A percentile compares a stretch with the other conserved stretches of the same genome.
phyloP scores from a whole-genome alignment of 805 yeast genomes.

The Candida manassasensis region DNA sequence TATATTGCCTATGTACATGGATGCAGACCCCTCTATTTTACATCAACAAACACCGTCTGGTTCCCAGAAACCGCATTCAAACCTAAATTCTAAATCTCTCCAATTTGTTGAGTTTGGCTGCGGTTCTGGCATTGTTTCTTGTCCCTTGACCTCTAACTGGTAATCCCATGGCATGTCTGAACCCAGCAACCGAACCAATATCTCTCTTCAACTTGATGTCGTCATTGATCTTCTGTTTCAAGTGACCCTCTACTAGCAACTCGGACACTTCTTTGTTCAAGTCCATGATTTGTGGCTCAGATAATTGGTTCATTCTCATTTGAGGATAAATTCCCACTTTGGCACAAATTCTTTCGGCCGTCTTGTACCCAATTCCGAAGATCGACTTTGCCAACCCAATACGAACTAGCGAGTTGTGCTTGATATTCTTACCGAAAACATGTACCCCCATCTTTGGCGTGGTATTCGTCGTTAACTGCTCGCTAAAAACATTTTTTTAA shows the following conservation, averaged over 20 bases:
- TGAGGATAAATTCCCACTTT: slow-evolving; percentile 86
- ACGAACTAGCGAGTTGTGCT: slow-evolving; percentile 37
- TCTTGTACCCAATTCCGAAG: slow-evolving; percentile 77
- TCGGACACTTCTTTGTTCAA: slow-evolving; percentile 83
- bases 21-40: no score
- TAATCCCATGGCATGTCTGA: slow-evolving; percentile 78
- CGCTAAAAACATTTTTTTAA: no score
- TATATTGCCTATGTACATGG: no score
- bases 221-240: slow-evolving; percentile 66
- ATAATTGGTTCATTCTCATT: slow-evolving; percentile 90
- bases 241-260: slow-evolving; percentile 76
- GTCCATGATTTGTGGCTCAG: slow-evolving; percentile 81
- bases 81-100: slow-evolving; percentile 42
- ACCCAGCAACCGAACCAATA: slow-evolving; percentile 83
- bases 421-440: slow-evolving; percentile 41
- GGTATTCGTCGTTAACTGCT: no score
- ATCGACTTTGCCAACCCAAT: slow-evolving; percentile 74
- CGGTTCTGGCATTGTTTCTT: slow-evolving; percentile 85
- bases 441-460: slow-evolving; percentile 38
- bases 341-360: slow-evolving; percentile 76
- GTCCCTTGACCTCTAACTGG: slow-evolving; percentile 81
- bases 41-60: no score
- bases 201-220: slow-evolving; percentile 75
- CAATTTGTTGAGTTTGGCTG: slow-evolving; percentile 74
- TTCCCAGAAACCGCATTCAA: no score